Evolutionary conservation across 495 filamentous ascomycete species (phyloP).

Genomic region (Xylaria telfairii): DNA sequence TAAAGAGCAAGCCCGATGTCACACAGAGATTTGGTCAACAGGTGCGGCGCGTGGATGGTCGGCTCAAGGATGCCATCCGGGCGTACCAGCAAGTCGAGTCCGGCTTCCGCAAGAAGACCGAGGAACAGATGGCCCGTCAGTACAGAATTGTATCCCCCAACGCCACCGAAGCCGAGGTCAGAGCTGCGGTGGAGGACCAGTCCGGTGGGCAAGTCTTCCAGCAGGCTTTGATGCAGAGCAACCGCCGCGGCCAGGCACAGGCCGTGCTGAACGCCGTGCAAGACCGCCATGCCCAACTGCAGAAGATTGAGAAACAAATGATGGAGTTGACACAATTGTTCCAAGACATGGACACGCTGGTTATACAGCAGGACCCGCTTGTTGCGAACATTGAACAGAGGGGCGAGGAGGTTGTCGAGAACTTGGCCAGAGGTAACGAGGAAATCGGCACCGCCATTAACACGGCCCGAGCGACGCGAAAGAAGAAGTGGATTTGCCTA

Average conservation of each 20-base stretch:
- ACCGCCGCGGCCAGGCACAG: conserved; percentile 80
- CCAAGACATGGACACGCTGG: conserved; percentile 80
- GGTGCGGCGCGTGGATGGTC: conserved; percentile 77
- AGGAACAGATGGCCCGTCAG: conserved; percentile 83
- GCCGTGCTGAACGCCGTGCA: conserved; percentile 76
- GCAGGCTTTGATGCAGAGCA: conserved; percentile 76
- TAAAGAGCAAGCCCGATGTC: conserved; percentile 80
- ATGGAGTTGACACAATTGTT: conserved; percentile 84
- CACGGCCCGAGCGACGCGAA: conserved; percentile 78
- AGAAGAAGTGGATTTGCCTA: conserved; percentile 99
- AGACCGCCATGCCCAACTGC: conserved; percentile 85
- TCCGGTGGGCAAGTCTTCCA: conserved; percentile 75
- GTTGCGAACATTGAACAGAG: conserved; percentile 81
- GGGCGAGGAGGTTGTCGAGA: conserved; percentile 75
- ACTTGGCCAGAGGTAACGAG: conserved; percentile 80
- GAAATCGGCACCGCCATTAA: conserved; percentile 78
- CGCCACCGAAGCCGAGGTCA: conserved; percentile 79
- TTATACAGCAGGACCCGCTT: conserved; percentile 80
- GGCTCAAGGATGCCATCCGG: conserved; percentile 77
- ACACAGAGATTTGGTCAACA: conserved; percentile 75
- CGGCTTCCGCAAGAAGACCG: conserved; percentile 75
- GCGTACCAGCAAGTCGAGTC: conserved; percentile 79
- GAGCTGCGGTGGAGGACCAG: conserved; percentile 74
- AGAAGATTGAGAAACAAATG: conserved; percentile 88
- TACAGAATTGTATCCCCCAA: conserved; percentile 89